Base-by-base conservation (phyloP, 345 rosid genomes). In the Moringa oleifera region DNA sequence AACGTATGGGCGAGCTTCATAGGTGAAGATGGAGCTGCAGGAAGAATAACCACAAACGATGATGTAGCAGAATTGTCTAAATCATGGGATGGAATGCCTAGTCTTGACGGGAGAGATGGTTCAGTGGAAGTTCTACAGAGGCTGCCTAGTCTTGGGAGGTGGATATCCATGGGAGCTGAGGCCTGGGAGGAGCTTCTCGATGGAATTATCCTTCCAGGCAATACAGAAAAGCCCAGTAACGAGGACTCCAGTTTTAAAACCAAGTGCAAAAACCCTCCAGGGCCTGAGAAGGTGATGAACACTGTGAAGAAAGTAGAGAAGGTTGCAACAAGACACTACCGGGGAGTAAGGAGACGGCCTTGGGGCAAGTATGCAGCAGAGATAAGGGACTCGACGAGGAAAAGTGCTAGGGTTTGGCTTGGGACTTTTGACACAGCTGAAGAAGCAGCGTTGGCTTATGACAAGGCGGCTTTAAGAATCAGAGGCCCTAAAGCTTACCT, bases 301-400 rank as follows among this genome's bases (percentile, higher is more conserved):
- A 66, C 25, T 0, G 72, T 41, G 46, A 70, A 59, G 23, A 5
- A 33, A 33, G 60, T 2, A 13, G 66, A 69, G 18, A 71, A 61
- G 65, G 68, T 54, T 61, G 65, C 63, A 23, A 60, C 77, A 33
- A 76, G 68, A 55, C 95, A 86, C 31, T 88, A 80, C 70, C 63
- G 97, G 22, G 98, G 98, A 51, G 98, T 88, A 20, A 62, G 98
- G 66, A 70, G 88, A 61, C 76, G 96, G 68, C 98, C 94, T 0
- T 89, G 95, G 98, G 98, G 96, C 0, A 92, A 87, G 63, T 89
- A 77, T 16, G 96, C 96, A 6, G 96, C 98, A 0, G 96, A 88
- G 78, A 91, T 91, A 54, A 72, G 96, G 70, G 98, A 91, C 58
- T 85, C 94, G 1, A 66, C 83, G 13, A 73, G 77, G 20, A 86